Evolutionary conservation across 169 alveolate genomes (phyloP).

Genomic region (Plasmodium malariae): DNA sequence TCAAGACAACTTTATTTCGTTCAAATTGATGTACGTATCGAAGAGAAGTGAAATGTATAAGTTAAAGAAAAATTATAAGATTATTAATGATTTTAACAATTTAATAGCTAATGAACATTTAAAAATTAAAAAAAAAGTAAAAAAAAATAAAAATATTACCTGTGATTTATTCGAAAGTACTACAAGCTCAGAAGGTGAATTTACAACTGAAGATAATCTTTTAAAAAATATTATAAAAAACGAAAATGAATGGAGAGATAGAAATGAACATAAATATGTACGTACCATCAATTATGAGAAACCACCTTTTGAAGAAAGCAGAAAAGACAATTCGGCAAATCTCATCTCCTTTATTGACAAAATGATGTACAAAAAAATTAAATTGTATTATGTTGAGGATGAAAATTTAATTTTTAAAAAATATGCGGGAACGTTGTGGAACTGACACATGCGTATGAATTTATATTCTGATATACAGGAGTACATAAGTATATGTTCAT

Average conservation of each 20-base stretch:
- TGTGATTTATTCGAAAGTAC: slow-evolving; percentile 43
- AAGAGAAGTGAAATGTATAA: slow-evolving; percentile 66
- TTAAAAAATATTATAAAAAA: slow-evolving; percentile 1
- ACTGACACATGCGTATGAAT: slow-evolving; percentile 5
- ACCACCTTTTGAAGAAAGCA: not conserved
- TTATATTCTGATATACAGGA: not conserved
- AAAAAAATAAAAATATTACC: not conserved
- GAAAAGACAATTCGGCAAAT: not conserved
- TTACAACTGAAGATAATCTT: slow-evolving; percentile 24
- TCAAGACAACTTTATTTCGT: slow-evolving; percentile 40
- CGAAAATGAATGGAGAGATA: not conserved
- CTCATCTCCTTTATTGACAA: slow-evolving; percentile 28
- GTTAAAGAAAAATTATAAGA: slow-evolving; percentile 50
- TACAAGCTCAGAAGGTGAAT: slow-evolving; percentile 34
- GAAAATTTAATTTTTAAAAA: slow-evolving; percentile 65
- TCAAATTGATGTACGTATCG: slow-evolving; percentile 57
- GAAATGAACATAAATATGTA: not conserved
- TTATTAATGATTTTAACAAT: slow-evolving; percentile 39
- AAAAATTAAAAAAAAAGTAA: slow-evolving; percentile 9
- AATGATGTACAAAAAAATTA: slow-evolving; percentile 60
- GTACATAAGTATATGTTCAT: slow-evolving; percentile 3
- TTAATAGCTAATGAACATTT: slow-evolving; percentile 5
- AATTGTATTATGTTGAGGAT: slow-evolving; percentile 43
- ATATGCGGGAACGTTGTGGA: slow-evolving; percentile 62
- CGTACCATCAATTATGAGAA: not conserved